These are phyloP conservation scores for Fonsecaea multimorphosa DNA, from an alignment of 2,329 filamentous ascomycete species.

Conservation along the genomic window DNA sequence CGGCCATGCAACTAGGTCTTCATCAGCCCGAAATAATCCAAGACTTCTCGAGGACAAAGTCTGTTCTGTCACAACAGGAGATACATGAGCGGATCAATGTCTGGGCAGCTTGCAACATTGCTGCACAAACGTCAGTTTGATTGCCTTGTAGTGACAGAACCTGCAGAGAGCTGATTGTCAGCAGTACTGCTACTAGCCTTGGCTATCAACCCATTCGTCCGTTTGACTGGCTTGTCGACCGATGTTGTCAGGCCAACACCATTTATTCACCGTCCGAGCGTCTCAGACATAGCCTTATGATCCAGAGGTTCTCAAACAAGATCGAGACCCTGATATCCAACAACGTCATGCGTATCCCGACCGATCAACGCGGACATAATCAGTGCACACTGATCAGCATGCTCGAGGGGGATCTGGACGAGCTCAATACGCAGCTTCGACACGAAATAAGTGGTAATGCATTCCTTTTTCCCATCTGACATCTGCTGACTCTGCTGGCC, in stretches of 20 bases:
- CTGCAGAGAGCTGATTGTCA: background rate
- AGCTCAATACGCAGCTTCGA: background rate
- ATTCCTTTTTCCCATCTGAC: background rate
- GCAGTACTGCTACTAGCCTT: background rate
- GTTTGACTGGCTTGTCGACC: slow-evolving; percentile 1
- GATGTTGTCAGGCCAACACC: background rate
- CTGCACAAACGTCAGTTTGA: slow-evolving; percentile 3
- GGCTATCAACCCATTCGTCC: slow-evolving; percentile 2
- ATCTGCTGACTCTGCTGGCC: background rate
- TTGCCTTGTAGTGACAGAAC: background rate
- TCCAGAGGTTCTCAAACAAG: background rate
- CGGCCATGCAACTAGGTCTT: slow-evolving; percentile 4
- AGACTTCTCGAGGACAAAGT: slow-evolving; percentile 4
- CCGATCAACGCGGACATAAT: background rate
- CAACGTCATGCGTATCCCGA: background rate
- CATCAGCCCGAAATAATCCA: slow-evolving; percentile 10
- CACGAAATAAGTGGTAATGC: slow-evolving; percentile 2
- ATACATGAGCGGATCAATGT: background rate
- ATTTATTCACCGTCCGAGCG: background rate
- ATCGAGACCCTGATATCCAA: background rate
- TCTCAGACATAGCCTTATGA: slow-evolving; percentile 4
- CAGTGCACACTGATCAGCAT: background rate
- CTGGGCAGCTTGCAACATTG: slow-evolving; percentile 9
- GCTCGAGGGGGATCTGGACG: slow-evolving; percentile 3
- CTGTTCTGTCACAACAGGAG: background rate